Conservation (phyloP, 2,329 filamentous ascomycete genomes). For the Nothopassalora personata region DNA sequence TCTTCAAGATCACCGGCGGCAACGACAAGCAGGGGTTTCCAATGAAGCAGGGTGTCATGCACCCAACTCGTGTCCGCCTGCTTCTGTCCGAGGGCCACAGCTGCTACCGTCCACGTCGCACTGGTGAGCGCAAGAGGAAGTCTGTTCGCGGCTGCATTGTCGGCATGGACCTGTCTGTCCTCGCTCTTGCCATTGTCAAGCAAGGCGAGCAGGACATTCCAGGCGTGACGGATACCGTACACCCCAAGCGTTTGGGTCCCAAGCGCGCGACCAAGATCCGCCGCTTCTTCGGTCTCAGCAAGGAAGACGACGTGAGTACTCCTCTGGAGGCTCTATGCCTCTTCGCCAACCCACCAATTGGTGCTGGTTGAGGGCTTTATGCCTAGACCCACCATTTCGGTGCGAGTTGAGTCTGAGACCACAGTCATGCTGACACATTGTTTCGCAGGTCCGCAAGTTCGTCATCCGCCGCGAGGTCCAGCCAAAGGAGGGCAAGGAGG, state of each 20-base stretch:
- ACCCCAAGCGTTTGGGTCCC: slow-evolving; percentile 98
- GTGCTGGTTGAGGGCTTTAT: slow-evolving; percentile 8
- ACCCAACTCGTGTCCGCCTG: slow-evolving; percentile 96
- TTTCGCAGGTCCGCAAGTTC: slow-evolving; percentile 88
- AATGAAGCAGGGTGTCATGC: slow-evolving; percentile 99
- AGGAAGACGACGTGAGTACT: slow-evolving; percentile 99
- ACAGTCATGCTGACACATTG: slow-evolving; percentile 24
- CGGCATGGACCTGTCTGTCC: slow-evolving; percentile 87
- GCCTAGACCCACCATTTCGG: slow-evolving; percentile 14
- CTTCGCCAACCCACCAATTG: slow-evolving; percentile 51
- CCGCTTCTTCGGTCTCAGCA: slow-evolving; percentile 99
- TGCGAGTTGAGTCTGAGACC: slow-evolving; percentile 31
- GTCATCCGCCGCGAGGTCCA: slow-evolving; percentile 98
- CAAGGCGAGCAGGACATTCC: slow-evolving; percentile 92
- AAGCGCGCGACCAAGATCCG: slow-evolving; percentile 99
- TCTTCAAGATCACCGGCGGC: slow-evolving; percentile 98
- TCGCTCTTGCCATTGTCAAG: slow-evolving; percentile 95
- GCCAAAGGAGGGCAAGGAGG: slow-evolving; percentile 77
- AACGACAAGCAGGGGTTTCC: slow-evolving; percentile 99
- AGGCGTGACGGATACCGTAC: slow-evolving; percentile 93
- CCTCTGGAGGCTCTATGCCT: slow-evolving; percentile 41
- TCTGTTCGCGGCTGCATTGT: slow-evolving; percentile 98
- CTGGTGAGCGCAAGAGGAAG: slow-evolving; percentile 99
- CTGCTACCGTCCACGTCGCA: slow-evolving; percentile 97
- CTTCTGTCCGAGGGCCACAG: slow-evolving; percentile 95